Evolutionary conservation across 345 rosid genomes (phyloP).

Genomic region (Abelmoschus esculentus): DNA sequence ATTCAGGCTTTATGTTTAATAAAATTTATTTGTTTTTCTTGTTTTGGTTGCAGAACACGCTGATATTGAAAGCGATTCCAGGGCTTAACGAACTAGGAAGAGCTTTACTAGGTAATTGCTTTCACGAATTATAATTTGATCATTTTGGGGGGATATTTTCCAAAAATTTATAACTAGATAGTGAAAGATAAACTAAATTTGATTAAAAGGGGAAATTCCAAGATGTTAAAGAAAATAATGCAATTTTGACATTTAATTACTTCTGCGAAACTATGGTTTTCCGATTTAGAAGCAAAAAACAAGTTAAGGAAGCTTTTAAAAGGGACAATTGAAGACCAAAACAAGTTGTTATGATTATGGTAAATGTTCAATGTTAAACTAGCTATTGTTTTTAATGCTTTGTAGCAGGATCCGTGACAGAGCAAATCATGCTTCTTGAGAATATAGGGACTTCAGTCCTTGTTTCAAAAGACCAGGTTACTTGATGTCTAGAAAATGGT

Average conservation of each 20-base stretch:
- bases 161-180: neutral
- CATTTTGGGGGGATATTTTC: neutral
- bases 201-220: neutral
- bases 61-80: slow-evolving; percentile 77
- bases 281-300: neutral
- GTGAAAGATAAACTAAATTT: neutral
- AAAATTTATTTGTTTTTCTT: neutral
- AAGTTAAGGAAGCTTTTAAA: neutral
- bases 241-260: neutral
- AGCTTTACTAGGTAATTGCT: slow-evolving; percentile 58
- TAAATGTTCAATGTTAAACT: neutral
- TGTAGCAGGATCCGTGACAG: slow-evolving; percentile 58
- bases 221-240: neutral
- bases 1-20: neutral
- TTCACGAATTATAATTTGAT: neutral
- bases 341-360: neutral
- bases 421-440: slow-evolving; percentile 97
- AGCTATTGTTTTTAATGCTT: slow-evolving; percentile 10
- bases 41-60: slow-evolving; percentile 54
- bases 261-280: neutral
- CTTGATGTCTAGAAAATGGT: slow-evolving; percentile 1
- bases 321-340: neutral
- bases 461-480: slow-evolving; percentile 82
- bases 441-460: slow-evolving; percentile 96
- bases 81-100: slow-evolving; percentile 77